Evolutionary conservation across 805 yeast genomes (phyloP).

Genomic region (Candida pseudofarinosa): DNA sequence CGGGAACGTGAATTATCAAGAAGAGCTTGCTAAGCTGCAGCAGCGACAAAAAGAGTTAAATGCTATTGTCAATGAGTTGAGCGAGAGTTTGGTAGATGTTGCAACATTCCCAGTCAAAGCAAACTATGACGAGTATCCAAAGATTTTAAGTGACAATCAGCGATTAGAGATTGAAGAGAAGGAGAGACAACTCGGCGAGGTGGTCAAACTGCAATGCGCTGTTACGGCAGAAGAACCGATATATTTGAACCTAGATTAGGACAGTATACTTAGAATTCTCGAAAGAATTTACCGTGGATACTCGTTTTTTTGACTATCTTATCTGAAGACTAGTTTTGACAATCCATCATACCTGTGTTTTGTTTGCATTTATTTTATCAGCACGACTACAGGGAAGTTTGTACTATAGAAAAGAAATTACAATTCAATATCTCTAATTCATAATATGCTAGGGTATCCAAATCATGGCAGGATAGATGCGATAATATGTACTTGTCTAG

Average conservation of each 20-base stretch:
- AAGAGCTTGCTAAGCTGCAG: slow-evolving; percentile 35
- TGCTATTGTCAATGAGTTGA: slow-evolving; percentile 42
- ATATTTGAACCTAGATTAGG: slow-evolving; percentile 17
- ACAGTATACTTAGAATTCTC: too few species aligned
- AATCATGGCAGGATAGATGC: too few species aligned
- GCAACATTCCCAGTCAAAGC: slow-evolving; percentile 24
- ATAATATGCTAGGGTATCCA: too few species aligned
- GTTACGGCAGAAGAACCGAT: slow-evolving; percentile 16
- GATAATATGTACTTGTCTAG: too few species aligned
- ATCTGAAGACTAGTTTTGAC: too few species aligned
- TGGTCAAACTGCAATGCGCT: slow-evolving; percentile 13
- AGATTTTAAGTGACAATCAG: slow-evolving; percentile 19
- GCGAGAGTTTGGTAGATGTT: slow-evolving; percentile 34
- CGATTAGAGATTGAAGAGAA: slow-evolving; percentile 19
- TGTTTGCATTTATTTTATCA: too few species aligned
- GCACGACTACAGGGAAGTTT: too few species aligned
- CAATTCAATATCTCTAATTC: too few species aligned
- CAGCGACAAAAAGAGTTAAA: slow-evolving; percentile 46
- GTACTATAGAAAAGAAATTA: too few species aligned
- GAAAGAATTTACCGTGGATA: too few species aligned
- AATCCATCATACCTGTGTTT: too few species aligned
- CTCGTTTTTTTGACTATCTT: too few species aligned
- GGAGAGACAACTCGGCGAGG: slow-evolving; percentile 13
- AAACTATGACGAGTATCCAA: slow-evolving; percentile 17
- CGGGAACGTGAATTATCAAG: slow-evolving; percentile 33